phyloP scores from a whole-genome alignment of 2,329 filamentous ascomycete species.

The Fusarium torreyae region DNA sequence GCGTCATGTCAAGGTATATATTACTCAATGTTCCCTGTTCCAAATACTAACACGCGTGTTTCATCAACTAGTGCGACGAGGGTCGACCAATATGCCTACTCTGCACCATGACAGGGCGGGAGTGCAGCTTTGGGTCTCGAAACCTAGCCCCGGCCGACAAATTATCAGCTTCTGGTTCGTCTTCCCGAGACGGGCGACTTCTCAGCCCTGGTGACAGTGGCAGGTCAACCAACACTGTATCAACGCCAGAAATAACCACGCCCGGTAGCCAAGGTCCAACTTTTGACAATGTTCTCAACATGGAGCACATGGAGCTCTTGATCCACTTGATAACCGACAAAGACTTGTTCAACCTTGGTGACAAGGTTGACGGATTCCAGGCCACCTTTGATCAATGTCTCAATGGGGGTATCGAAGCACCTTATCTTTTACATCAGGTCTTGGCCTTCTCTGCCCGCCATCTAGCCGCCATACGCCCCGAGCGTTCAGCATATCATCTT shows the following conservation, averaged over 20 bases:
- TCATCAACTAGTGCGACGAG: constrained; percentile 34
- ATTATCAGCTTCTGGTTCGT: fast-evolving
- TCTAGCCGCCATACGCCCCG: neutral
- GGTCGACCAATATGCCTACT: constrained; percentile 32
- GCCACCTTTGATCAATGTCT: neutral
- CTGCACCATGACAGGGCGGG: constrained; percentile 16
- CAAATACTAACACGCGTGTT: constrained; percentile 26
- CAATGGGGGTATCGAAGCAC: neutral
- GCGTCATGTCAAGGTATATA: constrained; percentile 36
- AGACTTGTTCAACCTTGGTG: constrained; percentile 17
- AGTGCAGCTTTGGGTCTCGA: constrained; percentile 29
- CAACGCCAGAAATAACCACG: neutral
- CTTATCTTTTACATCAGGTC: constrained; percentile 31
- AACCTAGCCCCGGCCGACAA: neutral
- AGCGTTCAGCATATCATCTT: neutral
- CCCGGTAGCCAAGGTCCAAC: neutral
- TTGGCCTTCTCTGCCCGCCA: constrained; percentile 41
- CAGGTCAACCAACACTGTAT: neutral
- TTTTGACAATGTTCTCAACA: constrained; percentile 6
- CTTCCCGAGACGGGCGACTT: neutral
- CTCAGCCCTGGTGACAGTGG: neutral
- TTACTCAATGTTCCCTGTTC: fast-evolving
- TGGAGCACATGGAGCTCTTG: constrained; percentile 31
- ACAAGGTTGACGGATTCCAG: neutral
- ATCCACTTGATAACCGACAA: neutral